A percentile compares a stretch with the other conserved stretches of the same genome.
Evolutionary conservation across 257 asterid species (phyloP).

Genomic region (Gentiana dahurica): DNA sequence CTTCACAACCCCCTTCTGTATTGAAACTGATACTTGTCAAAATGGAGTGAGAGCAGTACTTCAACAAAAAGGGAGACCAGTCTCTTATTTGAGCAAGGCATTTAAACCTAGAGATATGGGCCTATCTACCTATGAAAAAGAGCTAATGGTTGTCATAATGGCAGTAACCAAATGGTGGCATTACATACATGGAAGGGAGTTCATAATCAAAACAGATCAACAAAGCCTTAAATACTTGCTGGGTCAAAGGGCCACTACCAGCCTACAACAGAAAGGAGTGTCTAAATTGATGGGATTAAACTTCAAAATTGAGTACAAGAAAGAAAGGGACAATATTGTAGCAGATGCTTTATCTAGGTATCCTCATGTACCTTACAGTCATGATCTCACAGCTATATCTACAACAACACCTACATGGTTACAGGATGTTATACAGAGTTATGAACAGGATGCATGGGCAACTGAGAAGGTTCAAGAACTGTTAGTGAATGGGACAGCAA

Average conservation of each 20-base stretch:
- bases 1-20: neutral
- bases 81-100: neutral
- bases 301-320: constrained; percentile 1
- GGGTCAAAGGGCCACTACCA: neutral
- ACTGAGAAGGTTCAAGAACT: neutral
- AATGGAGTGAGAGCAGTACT: neutral
- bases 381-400: neutral
- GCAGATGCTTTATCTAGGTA: constrained; percentile 7
- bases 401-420: neutral
- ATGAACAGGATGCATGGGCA: neutral
- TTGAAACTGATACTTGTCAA: constrained; percentile 6
- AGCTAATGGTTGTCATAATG: neutral
- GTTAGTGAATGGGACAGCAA: neutral
- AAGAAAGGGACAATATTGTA: neutral
- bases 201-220: neutral
- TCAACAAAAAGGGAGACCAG: neutral
- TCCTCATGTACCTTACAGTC: neutral
- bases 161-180: neutral
- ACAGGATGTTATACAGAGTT: neutral
- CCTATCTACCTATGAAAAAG: constrained; percentile 6
- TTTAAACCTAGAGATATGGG: neutral
- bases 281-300: constrained; percentile 4
- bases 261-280: neutral
- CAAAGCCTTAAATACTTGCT: neutral
- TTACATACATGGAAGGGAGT: neutral